phyloP scores from a whole-genome alignment of 805 yeast species.

The Brettanomyces nanus region DNA sequence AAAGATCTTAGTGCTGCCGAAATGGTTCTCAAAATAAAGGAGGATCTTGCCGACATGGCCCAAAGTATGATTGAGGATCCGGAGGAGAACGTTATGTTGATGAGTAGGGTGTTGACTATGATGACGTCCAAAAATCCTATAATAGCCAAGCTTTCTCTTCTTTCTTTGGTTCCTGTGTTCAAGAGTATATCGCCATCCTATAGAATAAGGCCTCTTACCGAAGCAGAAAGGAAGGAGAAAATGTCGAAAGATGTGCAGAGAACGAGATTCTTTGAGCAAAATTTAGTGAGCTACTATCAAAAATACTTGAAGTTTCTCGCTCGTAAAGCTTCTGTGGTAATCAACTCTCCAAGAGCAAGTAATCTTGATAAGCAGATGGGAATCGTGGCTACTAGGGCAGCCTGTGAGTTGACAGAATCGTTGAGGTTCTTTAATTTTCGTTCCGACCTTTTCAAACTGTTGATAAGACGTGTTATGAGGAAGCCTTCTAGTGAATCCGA shows the following conservation, averaged over 20 bases:
- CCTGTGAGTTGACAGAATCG: constrained; percentile 64
- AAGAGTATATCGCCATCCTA: constrained; percentile 84
- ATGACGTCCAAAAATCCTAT: constrained; percentile 56
- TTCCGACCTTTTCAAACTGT: constrained; percentile 58
- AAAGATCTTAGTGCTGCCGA: constrained; percentile 43
- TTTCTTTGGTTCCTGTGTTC: constrained; percentile 79
- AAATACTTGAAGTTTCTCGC: constrained; percentile 53
- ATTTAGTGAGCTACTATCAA: constrained; percentile 60
- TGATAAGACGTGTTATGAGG: constrained; percentile 59
- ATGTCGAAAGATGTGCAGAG: constrained; percentile 77
- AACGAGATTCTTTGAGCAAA: constrained; percentile 74
- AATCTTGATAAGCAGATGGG: constrained; percentile 38
- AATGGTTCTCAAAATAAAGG: constrained; percentile 55
- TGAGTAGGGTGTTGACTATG: constrained; percentile 65
- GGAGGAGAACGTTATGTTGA: constrained; percentile 64
- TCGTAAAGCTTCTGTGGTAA: constrained; percentile 26
- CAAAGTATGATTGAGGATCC: constrained; percentile 78
- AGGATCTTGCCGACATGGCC: constrained; percentile 76
- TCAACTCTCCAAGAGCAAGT: constrained; percentile 21
- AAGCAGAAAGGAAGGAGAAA: constrained; percentile 70
- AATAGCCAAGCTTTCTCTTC: constrained; percentile 61
- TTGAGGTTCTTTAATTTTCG: constrained; percentile 77
- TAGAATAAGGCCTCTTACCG: constrained; percentile 74
- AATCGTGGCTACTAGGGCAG: constrained; percentile 59
- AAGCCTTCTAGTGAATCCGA: constrained; percentile 44